Percentiles rank a stretch among this genome's conserved stretches.
Conservation (phyloP, 2,329 filamentous ascomycete genomes). For the Talaromyces sp. region DNA sequence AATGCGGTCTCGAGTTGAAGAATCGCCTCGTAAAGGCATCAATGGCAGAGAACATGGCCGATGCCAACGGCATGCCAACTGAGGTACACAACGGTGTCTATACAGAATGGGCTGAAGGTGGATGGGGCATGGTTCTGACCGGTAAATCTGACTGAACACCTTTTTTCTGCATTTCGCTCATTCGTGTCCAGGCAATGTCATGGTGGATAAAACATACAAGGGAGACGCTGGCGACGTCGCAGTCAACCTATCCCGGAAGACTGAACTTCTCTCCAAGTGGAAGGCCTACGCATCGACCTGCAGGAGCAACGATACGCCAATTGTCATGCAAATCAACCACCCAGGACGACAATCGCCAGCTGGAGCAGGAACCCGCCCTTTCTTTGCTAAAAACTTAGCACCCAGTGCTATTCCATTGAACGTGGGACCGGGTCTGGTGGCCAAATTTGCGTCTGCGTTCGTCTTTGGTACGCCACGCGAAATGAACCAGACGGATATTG, state of each 20-base stretch:
- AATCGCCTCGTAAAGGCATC: conserved; percentile 14
- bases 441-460: conserved; percentile 29
- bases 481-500: conserved; percentile 55
- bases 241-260: not conserved
- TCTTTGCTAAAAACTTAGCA: conserved; percentile 32
- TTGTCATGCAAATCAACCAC: conserved; percentile 46
- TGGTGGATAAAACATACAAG: conserved; percentile 45
- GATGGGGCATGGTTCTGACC: conserved; percentile 44
- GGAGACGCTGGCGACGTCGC: conserved; percentile 31
- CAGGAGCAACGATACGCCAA: conserved; percentile 39
- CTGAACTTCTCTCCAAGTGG: conserved; percentile 25
- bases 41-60: conserved; percentile 14
- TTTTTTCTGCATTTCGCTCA: not conserved
- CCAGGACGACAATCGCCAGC: conserved; percentile 45
- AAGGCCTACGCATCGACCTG: conserved; percentile 27
- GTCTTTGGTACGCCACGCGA: conserved; percentile 52
- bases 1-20: conserved; percentile 13
- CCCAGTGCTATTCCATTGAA: conserved; percentile 40
- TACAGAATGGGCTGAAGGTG: conserved; percentile 47
- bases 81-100: conserved; percentile 36
- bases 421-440: conserved; percentile 37
- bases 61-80: conserved; percentile 5
- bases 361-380: conserved; percentile 35
- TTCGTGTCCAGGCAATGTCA: conserved; percentile 33
- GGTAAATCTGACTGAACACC: conserved; percentile 26